Conservation (phyloP, 371 early-diverging fungal species). For the Mortierella sp. region DNA sequence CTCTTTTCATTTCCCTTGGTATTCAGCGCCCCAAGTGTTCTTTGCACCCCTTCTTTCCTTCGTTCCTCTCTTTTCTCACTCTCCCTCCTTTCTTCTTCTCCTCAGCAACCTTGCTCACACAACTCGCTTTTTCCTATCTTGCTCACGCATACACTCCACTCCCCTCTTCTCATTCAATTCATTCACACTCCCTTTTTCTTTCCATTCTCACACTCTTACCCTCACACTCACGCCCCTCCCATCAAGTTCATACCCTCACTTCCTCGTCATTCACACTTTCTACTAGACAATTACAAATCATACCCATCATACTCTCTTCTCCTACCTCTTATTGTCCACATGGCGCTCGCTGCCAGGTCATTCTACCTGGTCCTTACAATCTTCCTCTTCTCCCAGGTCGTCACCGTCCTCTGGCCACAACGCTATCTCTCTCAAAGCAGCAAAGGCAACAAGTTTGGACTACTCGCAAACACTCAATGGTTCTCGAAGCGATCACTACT, state of each 20-base stretch:
- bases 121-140: background rate
- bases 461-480: constrained; percentile 1
- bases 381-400: constrained; percentile 42
- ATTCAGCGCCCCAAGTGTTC: background rate
- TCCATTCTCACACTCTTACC: background rate
- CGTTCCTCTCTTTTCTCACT: background rate
- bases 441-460: background rate
- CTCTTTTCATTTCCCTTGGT: background rate
- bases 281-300: background rate
- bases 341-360: constrained; percentile 38
- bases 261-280: background rate
- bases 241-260: background rate
- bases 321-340: background rate
- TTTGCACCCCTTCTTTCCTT: background rate
- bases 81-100: background rate
- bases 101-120: background rate
- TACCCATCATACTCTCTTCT: background rate
- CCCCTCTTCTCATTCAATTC: background rate
- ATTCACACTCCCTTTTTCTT: background rate
- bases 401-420: constrained; percentile 44
- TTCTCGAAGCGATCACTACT: constrained; percentile 39
- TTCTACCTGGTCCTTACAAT: constrained; percentile 49
- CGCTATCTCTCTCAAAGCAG: constrained; percentile 22
- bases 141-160: background rate
- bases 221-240: background rate